Percentiles rank a stretch among this genome's conserved stretches.
These are phyloP conservation scores for Fusarium sp. DNA, from an alignment of 2,329 filamentous ascomycete species.

Conservation along the genomic window DNA sequence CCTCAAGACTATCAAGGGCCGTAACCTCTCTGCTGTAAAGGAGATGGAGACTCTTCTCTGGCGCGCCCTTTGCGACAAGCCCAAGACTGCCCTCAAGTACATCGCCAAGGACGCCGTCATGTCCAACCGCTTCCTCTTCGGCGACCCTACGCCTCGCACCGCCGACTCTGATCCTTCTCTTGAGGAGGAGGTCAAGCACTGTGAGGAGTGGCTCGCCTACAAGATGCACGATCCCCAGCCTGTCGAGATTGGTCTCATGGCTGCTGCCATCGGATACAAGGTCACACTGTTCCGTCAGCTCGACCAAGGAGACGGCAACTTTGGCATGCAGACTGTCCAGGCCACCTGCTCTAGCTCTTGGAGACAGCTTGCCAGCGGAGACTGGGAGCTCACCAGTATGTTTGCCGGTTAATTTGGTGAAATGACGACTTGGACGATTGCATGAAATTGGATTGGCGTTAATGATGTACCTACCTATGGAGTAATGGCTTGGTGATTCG, in stretches of 20 bases:
- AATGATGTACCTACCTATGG: constrained; percentile 15
- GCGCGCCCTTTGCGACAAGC: constrained; percentile 48
- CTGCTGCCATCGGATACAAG: constrained; percentile 44
- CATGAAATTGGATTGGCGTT: constrained; percentile 31
- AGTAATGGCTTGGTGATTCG: constrained; percentile 31
- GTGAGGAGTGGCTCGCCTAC: constrained; percentile 47
- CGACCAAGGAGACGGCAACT: constrained; percentile 37
- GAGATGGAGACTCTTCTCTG: constrained; percentile 48
- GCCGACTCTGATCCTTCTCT: constrained; percentile 46
- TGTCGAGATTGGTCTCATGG: constrained; percentile 47
- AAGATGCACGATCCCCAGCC: constrained; percentile 47
- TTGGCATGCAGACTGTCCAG: constrained; percentile 41
- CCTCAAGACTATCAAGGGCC: constrained; percentile 46
- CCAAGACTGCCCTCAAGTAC: constrained; percentile 46
- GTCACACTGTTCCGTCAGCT: constrained; percentile 45
- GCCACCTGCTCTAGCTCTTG: constrained; percentile 47
- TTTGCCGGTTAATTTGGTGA: constrained; percentile 36
- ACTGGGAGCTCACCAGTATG: constrained; percentile 47
- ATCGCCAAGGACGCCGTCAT: constrained; percentile 46
- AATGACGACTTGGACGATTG: constrained; percentile 13
- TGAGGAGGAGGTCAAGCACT: constrained; percentile 45
- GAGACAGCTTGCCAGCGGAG: constrained; percentile 46
- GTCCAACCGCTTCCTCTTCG: constrained; percentile 47
- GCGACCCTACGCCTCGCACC: constrained; percentile 39
- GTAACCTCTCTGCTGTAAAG: constrained; percentile 44